Evolutionary conservation across 2,329 filamentous ascomycete genomes (phyloP).

Genomic region (Thielaviopsis populi): DNA sequence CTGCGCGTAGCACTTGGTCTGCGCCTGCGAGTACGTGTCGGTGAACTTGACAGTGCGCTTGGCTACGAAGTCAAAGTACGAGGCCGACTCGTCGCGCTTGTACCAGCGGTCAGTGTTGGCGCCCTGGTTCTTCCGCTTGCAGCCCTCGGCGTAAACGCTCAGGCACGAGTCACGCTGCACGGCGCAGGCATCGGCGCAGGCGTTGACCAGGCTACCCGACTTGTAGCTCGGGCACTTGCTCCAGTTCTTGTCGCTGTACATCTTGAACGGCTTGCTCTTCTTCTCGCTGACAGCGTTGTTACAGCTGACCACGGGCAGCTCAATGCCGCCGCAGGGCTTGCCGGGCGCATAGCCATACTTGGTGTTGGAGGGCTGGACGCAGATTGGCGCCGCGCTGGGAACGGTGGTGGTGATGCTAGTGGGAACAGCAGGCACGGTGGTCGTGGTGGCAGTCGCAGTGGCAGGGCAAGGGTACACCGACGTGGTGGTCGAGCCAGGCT

Average conservation of each 20-base stretch:
- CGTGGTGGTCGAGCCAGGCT: conserved; percentile 25
- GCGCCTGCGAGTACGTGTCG: conserved; percentile 31
- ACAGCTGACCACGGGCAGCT: conserved; percentile 38
- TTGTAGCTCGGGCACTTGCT: conserved; percentile 31
- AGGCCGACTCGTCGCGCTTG: conserved; percentile 24
- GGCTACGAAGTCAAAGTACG: conserved; percentile 38
- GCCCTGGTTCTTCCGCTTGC: conserved; percentile 24
- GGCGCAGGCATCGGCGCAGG: conserved; percentile 39
- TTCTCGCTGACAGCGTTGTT: conserved; percentile 35
- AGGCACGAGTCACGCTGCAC: conserved; percentile 36
- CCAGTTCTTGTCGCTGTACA: conserved; percentile 33
- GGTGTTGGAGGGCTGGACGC: conserved; percentile 38
- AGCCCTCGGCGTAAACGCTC: conserved; percentile 35
- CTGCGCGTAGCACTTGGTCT: conserved; percentile 34
- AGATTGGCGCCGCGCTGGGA: conserved; percentile 37
- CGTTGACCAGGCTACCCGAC: conserved; percentile 25
- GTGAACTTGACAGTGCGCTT: conserved; percentile 37
- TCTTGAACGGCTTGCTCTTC: conserved; percentile 33
- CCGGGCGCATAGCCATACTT: conserved; percentile 53
- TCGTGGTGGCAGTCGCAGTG: conserved; percentile 21
- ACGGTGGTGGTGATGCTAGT: conserved; percentile 22
- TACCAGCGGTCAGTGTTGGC: conserved; percentile 24
- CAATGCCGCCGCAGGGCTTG: conserved; percentile 38
- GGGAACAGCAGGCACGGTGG: conserved; percentile 22
- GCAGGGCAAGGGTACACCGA: conserved; percentile 24